phyloP scores from a whole-genome alignment of 176 grass and related monocot species.

The Musa acuminata region DNA sequence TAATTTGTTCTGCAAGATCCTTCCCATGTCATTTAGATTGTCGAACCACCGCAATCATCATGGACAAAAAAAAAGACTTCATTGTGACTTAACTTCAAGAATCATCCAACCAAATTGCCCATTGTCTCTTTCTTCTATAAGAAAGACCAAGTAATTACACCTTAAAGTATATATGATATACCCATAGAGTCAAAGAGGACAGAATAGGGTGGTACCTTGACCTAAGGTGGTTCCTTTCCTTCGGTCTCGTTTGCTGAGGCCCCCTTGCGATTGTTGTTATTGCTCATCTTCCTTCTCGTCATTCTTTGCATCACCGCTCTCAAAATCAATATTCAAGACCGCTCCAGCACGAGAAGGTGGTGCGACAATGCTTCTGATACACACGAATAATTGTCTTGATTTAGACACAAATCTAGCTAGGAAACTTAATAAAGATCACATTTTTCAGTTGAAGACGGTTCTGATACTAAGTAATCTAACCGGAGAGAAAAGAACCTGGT shows the following conservation, averaged over 20 bases:
- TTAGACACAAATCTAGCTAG: too few relatives aligned
- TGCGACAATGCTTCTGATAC: background rate
- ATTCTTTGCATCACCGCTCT: too few relatives aligned
- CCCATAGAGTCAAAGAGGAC: background rate
- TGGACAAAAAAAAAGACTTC: too few relatives aligned
- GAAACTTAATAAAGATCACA: background rate
- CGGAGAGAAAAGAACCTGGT: background rate
- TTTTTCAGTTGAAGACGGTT: background rate
- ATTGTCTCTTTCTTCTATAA: too few relatives aligned
- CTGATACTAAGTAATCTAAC: background rate
- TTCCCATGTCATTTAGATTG: too few relatives aligned
- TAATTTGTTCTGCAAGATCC: too few relatives aligned
- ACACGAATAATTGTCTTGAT: too few relatives aligned
- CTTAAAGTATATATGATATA: background rate
- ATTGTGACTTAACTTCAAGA: too few relatives aligned
- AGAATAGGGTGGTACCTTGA: background rate
- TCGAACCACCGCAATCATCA: too few relatives aligned
- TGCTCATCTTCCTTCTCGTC: constrained; percentile 1
- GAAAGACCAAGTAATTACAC: too few relatives aligned
- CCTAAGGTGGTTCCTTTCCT: constrained; percentile 3
- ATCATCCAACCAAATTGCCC: too few relatives aligned
- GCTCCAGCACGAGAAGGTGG: background rate
- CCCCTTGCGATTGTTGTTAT: background rate
- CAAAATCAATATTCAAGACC: background rate
- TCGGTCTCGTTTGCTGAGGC: background rate